These are phyloP conservation scores for Talaromyces islandicus DNA, from an alignment of 2,329 filamentous ascomycete species.

Conservation along the genomic window DNA sequence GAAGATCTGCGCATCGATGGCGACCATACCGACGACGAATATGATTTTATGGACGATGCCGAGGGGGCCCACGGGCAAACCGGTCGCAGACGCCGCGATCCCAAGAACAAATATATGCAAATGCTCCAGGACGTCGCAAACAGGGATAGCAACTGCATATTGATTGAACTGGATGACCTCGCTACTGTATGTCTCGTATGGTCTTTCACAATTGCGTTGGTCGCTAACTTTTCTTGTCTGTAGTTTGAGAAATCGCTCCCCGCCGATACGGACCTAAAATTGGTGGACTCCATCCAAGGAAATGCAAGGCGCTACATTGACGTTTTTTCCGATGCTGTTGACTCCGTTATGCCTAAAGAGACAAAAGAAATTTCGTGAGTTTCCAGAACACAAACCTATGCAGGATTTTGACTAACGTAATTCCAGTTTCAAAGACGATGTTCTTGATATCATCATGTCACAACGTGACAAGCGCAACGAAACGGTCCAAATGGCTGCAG, in stretches of 20 bases:
- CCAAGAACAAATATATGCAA: slow-evolving; percentile 81
- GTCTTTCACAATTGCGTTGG: background rate
- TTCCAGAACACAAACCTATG: background rate
- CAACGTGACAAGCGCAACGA: slow-evolving; percentile 83
- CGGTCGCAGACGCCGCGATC: slow-evolving; percentile 44
- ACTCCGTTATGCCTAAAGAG: slow-evolving; percentile 75
- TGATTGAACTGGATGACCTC: slow-evolving; percentile 86
- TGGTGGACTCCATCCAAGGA: slow-evolving; percentile 73
- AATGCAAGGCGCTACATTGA: slow-evolving; percentile 97
- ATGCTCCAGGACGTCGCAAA: slow-evolving; percentile 84
- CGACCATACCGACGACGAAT: slow-evolving; percentile 79
- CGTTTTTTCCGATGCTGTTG: slow-evolving; percentile 79
- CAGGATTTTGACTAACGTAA: background rate
- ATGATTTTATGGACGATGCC: slow-evolving; percentile 85
- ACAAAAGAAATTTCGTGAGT: slow-evolving; percentile 69
- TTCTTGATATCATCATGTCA: slow-evolving; percentile 93
- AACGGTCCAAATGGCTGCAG: slow-evolving; percentile 61
- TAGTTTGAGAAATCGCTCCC: slow-evolving; percentile 71
- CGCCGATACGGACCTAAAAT: slow-evolving; percentile 60
- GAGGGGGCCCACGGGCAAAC: slow-evolving; percentile 50
- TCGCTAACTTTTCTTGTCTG: background rate
- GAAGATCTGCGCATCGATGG: slow-evolving; percentile 81
- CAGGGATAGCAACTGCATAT: slow-evolving; percentile 66
- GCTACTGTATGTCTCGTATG: slow-evolving; percentile 51
- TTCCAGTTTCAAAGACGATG: slow-evolving; percentile 86